Percentiles rank a stretch among this genome's conserved stretches.
Evolutionary conservation across 75 land plant species (phyloP).

Genomic region (Cunninghamia lanceolata): DNA sequence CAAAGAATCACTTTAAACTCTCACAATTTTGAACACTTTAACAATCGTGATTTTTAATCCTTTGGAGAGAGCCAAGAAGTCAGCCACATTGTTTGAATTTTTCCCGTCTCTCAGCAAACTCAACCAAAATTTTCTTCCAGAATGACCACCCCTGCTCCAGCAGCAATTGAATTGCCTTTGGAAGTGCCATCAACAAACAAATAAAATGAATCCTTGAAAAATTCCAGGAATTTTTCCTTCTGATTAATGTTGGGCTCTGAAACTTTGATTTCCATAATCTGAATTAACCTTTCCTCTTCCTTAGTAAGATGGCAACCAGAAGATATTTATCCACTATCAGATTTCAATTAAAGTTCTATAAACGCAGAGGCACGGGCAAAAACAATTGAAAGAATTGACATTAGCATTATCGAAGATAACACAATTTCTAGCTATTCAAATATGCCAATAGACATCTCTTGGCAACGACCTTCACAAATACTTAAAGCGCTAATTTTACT

Average conservation of each 20-base stretch:
- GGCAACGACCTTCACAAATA: not conserved
- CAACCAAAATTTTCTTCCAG: not conserved
- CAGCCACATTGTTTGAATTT: too few species aligned
- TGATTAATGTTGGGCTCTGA: not conserved
- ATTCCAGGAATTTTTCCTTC: not conserved
- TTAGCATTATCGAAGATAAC: not conserved
- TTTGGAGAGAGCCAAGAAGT: not conserved
- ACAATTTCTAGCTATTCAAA: not conserved
- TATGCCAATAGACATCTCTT: not conserved
- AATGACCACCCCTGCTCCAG: not conserved
- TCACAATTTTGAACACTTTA: not conserved
- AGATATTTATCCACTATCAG: not conserved
- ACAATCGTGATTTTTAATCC: not conserved
- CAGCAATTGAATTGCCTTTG: not conserved
- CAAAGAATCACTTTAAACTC: not conserved
- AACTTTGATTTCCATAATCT: not conserved
- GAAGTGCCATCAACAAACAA: not conserved
- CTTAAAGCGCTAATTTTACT: not conserved
- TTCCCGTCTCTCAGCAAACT: too few species aligned
- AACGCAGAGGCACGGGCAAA: not conserved
- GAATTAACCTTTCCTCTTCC: too few species aligned
- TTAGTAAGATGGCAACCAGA: not conserved
- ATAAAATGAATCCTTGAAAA: not conserved
- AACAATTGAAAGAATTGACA: not conserved
- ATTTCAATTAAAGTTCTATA: not conserved